These are phyloP conservation scores for Aechmea fasciata DNA, from an alignment of 176 grass and related monocot species.

Conservation along the genomic window DNA sequence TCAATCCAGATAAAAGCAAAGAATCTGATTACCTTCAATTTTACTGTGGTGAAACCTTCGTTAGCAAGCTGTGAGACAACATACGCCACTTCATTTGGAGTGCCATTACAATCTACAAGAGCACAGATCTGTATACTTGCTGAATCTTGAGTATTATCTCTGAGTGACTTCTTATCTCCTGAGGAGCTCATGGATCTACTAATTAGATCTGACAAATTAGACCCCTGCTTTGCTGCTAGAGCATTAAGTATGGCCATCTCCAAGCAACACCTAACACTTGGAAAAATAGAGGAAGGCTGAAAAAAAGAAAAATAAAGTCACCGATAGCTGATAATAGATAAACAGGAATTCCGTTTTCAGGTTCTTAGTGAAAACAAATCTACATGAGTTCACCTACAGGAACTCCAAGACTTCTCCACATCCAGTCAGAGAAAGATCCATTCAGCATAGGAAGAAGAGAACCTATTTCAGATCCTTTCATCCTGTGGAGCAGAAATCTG, in stretches of 20 bases:
- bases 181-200: slow-evolving; percentile 25
- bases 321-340: neutral
- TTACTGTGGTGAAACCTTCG: slow-evolving; percentile 86
- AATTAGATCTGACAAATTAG: slow-evolving; percentile 42
- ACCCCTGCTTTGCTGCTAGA: slow-evolving; percentile 37
- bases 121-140: slow-evolving; percentile 69
- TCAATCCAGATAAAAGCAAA: neutral
- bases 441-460: slow-evolving; percentile 68
- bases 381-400: slow-evolving; percentile 46
- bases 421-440: slow-evolving; percentile 91
- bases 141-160: slow-evolving; percentile 32
- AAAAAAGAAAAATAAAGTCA: slow-evolving; percentile 3
- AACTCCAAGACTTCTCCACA: slow-evolving; percentile 68
- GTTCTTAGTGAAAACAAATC: slow-evolving; percentile 12
- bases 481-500: slow-evolving; percentile 55
- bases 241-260: slow-evolving; percentile 99
- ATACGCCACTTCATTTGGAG: slow-evolving; percentile 64
- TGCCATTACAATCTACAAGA: slow-evolving; percentile 61
- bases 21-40: slow-evolving; percentile 54
- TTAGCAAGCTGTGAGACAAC: slow-evolving; percentile 55
- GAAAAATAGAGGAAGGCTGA: slow-evolving; percentile 82
- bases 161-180: slow-evolving; percentile 22
- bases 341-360: slow-evolving; percentile 10
- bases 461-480: slow-evolving; percentile 64
- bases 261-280: slow-evolving; percentile 77